These are phyloP conservation scores for Talaromyces wortmannii DNA, from an alignment of 495 filamentous ascomycete species.

Conservation along the genomic window DNA sequence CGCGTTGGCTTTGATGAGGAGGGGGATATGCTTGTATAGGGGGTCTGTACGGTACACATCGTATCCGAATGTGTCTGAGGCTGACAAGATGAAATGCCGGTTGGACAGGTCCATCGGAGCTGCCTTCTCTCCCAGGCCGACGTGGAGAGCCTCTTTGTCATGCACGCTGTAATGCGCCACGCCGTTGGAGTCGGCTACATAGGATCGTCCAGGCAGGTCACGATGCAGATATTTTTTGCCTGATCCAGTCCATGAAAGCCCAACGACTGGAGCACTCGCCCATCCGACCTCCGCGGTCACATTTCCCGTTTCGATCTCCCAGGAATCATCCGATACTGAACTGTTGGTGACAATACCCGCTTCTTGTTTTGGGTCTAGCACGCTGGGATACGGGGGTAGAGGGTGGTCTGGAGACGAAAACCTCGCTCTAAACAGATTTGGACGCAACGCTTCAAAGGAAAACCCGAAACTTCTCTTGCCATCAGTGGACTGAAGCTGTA, in stretches of 20 bases:
- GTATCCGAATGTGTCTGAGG: slow-evolving; percentile 64
- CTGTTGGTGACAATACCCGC: not conserved
- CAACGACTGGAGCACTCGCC: slow-evolving; percentile 47
- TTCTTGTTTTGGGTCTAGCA: slow-evolving; percentile 27
- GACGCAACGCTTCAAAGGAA: slow-evolving; percentile 49
- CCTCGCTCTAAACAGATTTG: slow-evolving; percentile 57
- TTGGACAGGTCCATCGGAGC: slow-evolving; percentile 66
- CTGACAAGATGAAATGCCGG: slow-evolving; percentile 56
- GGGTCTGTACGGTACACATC: slow-evolving; percentile 64
- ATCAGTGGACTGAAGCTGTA: slow-evolving; percentile 37
- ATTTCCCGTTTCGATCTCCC: slow-evolving; percentile 38
- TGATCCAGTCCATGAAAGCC: slow-evolving; percentile 42
- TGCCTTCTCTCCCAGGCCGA: slow-evolving; percentile 63
- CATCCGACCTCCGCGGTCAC: slow-evolving; percentile 48
- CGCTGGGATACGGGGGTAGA: slow-evolving; percentile 53
- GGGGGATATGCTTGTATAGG: slow-evolving; percentile 66
- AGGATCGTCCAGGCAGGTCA: slow-evolving; percentile 57
- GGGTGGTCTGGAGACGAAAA: slow-evolving; percentile 53
- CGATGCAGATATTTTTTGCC: slow-evolving; percentile 42
- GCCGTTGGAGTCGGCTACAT: slow-evolving; percentile 49
- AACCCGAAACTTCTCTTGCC: slow-evolving; percentile 39
- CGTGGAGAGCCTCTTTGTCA: slow-evolving; percentile 50
- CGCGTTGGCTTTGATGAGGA: slow-evolving; percentile 56
- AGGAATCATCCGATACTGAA: slow-evolving; percentile 11
- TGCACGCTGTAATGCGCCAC: slow-evolving; percentile 55